Evolutionary conservation across 345 rosid species (phyloP), one percentile per base, ranked within the genome.

Genomic region (Aethionema arabicum): DNA sequence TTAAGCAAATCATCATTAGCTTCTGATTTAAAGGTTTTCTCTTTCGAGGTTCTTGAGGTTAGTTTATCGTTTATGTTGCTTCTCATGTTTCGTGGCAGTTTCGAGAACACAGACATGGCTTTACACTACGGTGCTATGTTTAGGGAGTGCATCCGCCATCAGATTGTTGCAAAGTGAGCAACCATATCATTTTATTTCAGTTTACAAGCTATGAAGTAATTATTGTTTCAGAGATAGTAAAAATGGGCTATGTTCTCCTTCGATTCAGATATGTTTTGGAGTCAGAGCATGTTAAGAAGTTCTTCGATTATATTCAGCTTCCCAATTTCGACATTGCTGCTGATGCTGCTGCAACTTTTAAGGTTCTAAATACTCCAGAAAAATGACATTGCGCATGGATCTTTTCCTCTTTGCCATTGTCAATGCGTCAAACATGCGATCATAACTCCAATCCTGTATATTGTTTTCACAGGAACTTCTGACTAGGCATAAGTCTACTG

Each of bases 301-400:
- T 90, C 76, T 95, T 95, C 42, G 82, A 88, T 54, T 86, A 76
- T 66, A 95, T 95, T 72, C 98, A 86, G 74, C 89, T 95, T 70
- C 96, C 98, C 32, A 90, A 95, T 75, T 95, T 95, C 12, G 98
- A 95, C 59, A 77, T 95, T 72, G 90, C 98, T 55, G 98, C 99
- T 40, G 98, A 90, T 85, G 99, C 95, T 72, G 99, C 95, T 75
- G 97, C 93, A 7, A 88, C 99, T 46, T 90, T 95, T 75, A 95
- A 90, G 99, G 98, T 95, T 30, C 2, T 42, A 7, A 16, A 16
- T 10, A 29, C 50, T 66, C 16, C 72, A 4, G 35, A 5, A 14
- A 8, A 11, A 54, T 59, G 39, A 13, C 43, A 31, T 60, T 38
- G 21, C 6, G 0, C 47, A 30, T 52, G 52, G 3, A 30, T 59